Base-by-base conservation (phyloP, 768 basidiomycete species). In the Boletus pseudopeckii region DNA sequence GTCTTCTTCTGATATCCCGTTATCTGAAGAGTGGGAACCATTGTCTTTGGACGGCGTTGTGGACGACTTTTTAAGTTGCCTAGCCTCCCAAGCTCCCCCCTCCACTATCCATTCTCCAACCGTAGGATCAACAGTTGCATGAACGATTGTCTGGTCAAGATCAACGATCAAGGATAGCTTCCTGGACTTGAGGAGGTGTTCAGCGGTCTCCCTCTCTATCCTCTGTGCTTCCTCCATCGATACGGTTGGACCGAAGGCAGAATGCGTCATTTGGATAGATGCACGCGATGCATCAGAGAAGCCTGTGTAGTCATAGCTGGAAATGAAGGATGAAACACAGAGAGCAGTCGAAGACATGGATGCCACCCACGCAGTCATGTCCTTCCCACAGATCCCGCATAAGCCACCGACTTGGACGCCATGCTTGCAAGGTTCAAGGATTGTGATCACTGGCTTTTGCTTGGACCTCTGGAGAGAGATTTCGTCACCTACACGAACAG, bases 131-230 rank as follows among this genome's bases (percentile, higher is more conserved):
- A 98, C 95, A 0, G 96, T 98, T 8, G 97, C 96, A 65, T 99
- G 97, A 4, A 99, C 92, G 68, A 98, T 94, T 13, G 97, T 99
- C 70, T 99, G 97, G 73, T 99, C 97, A 33, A 99, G 82, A 76
- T 99, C 97, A 62, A 99, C 96, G 60, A 99, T 98, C 46, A 99
- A 85, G 33, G 91, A 92, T 32, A 99, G 84, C 68, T 86, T 92
- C 50, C 85, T 81, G 5, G 81, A 75, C 52, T 80, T 78, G 64
- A 92, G 79, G 34, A 99, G 82, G 60, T 85, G 86, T 1, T 86
- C 75, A 1, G 92, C 87, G 2, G 88, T 90, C 64, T 92, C 87
- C 37, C 79, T 78, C 68, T 96, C 94, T 56, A 98, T 86, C 37
- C 89, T 82, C 61, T 88, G 85, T 0, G 97, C 97, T 75, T 98